phyloP scores from a whole-genome alignment of 768 basidiomycete species.

The Rhodotorula sphaerocarpa region DNA sequence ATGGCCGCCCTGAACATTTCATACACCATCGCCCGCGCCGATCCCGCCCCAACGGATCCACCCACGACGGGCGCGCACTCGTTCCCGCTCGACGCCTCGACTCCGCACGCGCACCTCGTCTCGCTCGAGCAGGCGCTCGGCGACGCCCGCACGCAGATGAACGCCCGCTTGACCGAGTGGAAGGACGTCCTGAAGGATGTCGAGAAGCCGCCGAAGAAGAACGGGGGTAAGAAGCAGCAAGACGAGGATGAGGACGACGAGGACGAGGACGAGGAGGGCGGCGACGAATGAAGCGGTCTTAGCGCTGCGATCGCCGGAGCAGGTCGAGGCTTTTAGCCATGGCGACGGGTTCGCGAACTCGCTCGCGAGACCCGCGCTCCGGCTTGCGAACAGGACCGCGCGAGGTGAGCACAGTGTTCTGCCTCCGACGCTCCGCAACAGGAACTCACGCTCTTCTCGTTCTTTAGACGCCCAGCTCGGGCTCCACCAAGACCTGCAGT shows the following conservation, averaged over 20 bases:
- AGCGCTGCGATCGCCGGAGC: background rate
- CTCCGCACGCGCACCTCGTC: constrained; percentile 9
- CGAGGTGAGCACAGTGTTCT: too few relatives aligned
- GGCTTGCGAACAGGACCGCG: too few relatives aligned
- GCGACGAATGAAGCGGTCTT: background rate
- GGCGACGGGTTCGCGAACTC: too few relatives aligned
- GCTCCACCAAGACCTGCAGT: too few relatives aligned
- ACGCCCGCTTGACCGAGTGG: constrained; percentile 22
- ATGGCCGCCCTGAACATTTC: background rate
- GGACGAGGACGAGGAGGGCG: background rate
- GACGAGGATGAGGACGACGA: constrained; percentile 12
- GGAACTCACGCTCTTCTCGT: too few relatives aligned
- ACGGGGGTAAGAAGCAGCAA: background rate
- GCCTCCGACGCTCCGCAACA: too few relatives aligned
- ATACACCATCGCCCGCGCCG: background rate
- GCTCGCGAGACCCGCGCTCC: too few relatives aligned
- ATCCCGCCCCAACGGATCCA: background rate
- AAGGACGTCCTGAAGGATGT: constrained; percentile 20
- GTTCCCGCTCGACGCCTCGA: constrained; percentile 8
- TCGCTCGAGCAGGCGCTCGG: constrained; percentile 26
- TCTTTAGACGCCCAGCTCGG: too few relatives aligned
- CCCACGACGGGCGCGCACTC: background rate
- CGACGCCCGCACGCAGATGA: constrained; percentile 8
- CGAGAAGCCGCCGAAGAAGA: constrained; percentile 13
- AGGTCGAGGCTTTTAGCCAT: too few relatives aligned